These are phyloP conservation scores for Pythium angustatum DNA, from an alignment of 352 stramenopile genomes.

Conservation along the genomic window DNA sequence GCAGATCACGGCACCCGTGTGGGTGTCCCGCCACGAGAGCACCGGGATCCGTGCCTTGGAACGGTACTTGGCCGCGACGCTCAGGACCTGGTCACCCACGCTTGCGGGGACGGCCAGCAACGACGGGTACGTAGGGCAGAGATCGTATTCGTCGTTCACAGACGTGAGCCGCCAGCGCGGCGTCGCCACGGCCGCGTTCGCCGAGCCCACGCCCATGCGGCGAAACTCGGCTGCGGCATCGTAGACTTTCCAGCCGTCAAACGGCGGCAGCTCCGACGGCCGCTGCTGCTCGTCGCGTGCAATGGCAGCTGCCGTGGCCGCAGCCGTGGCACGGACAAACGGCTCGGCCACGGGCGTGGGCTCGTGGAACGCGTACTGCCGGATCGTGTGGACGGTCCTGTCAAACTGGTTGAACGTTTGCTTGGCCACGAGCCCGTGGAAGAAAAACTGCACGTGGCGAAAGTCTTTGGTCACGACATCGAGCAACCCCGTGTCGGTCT, in stretches of 20 bases:
- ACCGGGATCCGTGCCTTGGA: slow-evolving; percentile 83
- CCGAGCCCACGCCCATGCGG: slow-evolving; percentile 58
- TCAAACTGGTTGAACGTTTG: slow-evolving; percentile 84
- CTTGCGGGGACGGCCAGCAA: slow-evolving; percentile 68
- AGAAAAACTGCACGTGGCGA: slow-evolving; percentile 73
- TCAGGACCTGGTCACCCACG: slow-evolving; percentile 64
- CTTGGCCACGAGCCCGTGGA: slow-evolving; percentile 70
- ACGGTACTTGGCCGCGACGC: slow-evolving; percentile 77
- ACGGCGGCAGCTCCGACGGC: background rate
- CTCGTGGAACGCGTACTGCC: slow-evolving; percentile 63
- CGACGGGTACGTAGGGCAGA: slow-evolving; percentile 81
- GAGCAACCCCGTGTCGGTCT: slow-evolving; percentile 70
- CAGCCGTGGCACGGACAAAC: slow-evolving; percentile 63
- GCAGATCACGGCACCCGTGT: slow-evolving; percentile 74
- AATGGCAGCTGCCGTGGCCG: background rate
- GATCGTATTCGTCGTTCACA: slow-evolving; percentile 62
- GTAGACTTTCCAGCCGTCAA: slow-evolving; percentile 72
- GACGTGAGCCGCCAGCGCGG: slow-evolving; percentile 71
- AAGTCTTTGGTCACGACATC: slow-evolving; percentile 84
- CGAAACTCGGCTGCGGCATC: slow-evolving; percentile 68
- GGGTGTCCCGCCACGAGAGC: slow-evolving; percentile 76
- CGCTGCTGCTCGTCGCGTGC: background rate
- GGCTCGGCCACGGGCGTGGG: slow-evolving; percentile 44
- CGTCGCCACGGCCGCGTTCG: slow-evolving; percentile 27
- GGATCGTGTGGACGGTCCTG: slow-evolving; percentile 56